Conservation (phyloP, 345 rosid species). For the Populus alba region DNA sequence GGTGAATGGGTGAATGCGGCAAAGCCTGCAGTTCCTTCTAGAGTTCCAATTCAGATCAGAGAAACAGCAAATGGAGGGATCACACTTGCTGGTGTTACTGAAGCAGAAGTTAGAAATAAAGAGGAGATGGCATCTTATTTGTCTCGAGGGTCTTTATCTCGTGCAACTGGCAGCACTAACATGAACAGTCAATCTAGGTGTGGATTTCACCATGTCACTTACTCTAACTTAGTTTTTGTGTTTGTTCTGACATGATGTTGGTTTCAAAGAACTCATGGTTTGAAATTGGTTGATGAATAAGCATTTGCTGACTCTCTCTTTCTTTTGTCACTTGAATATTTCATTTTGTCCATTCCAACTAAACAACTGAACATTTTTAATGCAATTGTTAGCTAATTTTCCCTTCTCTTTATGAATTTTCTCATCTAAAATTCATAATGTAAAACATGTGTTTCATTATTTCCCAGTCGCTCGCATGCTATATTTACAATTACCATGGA, state of each 20-base stretch:
- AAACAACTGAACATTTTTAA: neutral
- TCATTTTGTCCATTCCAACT: neutral
- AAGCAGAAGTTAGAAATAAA: constrained; percentile 78
- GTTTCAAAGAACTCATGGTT: neutral
- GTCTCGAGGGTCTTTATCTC: constrained; percentile 70
- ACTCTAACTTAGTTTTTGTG: neutral
- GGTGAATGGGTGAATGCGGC: constrained; percentile 39
- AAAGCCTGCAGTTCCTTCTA: constrained; percentile 49
- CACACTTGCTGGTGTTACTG: constrained; percentile 90
- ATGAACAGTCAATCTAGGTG: constrained; percentile 99
- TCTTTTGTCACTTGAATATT: neutral
- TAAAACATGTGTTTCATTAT: neutral
- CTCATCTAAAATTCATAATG: neutral
- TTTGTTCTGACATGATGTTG: neutral
- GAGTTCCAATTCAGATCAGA: constrained; percentile 82
- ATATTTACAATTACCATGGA: constrained; percentile 90
- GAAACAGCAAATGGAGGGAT: constrained; percentile 91
- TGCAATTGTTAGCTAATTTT: neutral
- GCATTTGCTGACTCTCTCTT: neutral
- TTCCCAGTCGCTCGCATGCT: constrained; percentile 91
- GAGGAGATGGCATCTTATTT: constrained; percentile 85
- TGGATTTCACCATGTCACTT: neutral
- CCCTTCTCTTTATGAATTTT: neutral
- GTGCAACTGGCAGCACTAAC: constrained; percentile 95
- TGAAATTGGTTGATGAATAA: neutral